Evolutionary conservation across 2,329 filamentous ascomycete genomes (phyloP), one percentile per base, ranked within the genome.

Genomic region (Fusarium sp.): DNA sequence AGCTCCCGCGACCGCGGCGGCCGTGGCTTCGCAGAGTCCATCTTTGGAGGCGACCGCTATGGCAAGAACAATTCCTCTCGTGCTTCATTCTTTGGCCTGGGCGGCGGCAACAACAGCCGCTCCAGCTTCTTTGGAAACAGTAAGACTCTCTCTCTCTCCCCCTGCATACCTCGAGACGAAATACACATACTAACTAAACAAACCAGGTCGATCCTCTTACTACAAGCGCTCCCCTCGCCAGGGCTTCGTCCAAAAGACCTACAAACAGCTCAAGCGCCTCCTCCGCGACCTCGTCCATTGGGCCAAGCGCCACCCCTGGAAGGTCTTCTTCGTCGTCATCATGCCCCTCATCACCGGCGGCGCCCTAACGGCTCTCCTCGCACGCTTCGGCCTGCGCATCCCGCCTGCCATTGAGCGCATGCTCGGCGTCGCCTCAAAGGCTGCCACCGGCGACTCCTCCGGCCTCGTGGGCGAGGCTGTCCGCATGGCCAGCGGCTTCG

Each of bases 261-360:
- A 93, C 77, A 87, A 88, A 78, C 90, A 93, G 73, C 87, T 97
- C 62, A 91, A 90, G 75, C 89, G 91, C 42, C 87, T 97, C 65
- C 81, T 97, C 57, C 91, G 91, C 74, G 90, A 97, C 76, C 88
- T 97, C 10, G 84, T 91, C 77, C 87, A 90, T 77, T 97, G 95
- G 80, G 91, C 92, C 73, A 91, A 92, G 76, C 86, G 88, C 36
- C 91, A 97, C 80, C 95, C 94, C 0, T 81, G 93, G 75, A 96
- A 96, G 81, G 92, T 97, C 46, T 92, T 97, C 82, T 84, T 92
- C 83, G 86, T 94, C 65, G 90, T 97, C 65, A 86, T 97, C 73
- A 88, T 97, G 86, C 95, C 95, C 11, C 85, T 98, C 58, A 82
- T 97, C 73, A 94, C 91, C 2, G 93, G 93, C 50, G 95, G 95